A percentile compares a stretch with the other conserved stretches of the same genome.
These are phyloP conservation scores for Salinomyces thailandicus DNA, from an alignment of 2,329 filamentous ascomycete species.

Conservation along the genomic window DNA sequence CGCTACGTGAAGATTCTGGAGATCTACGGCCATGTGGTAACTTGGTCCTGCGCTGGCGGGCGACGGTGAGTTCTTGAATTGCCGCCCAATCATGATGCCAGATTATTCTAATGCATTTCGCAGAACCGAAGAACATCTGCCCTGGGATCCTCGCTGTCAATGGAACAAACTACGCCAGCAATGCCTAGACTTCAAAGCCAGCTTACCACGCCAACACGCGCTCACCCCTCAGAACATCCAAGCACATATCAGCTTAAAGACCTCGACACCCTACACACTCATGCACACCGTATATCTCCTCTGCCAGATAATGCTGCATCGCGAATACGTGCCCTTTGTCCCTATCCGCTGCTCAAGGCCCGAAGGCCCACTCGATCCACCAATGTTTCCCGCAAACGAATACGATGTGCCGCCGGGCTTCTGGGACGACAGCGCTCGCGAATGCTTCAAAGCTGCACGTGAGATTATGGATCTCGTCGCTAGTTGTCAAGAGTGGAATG, in stretches of 20 bases:
- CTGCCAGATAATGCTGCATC: constrained; percentile 57
- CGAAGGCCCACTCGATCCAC: constrained; percentile 49
- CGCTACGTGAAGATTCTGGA: constrained; percentile 45
- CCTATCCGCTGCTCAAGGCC: constrained; percentile 44
- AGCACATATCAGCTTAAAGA: constrained; percentile 54
- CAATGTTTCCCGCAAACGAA: constrained; percentile 41
- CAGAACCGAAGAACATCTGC: constrained; percentile 42
- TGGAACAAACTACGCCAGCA: constrained; percentile 45
- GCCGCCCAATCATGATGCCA: not conserved
- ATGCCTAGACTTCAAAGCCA: constrained; percentile 44
- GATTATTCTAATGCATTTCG: constrained; percentile 12
- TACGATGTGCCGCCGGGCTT: constrained; percentile 43
- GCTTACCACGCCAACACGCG: constrained; percentile 46
- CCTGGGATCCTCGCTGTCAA: constrained; percentile 48
- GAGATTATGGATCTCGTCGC: constrained; percentile 56
- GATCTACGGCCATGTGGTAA: constrained; percentile 46
- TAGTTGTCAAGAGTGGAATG: constrained; percentile 49
- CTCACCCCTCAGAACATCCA: constrained; percentile 53
- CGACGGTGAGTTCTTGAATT: constrained; percentile 34
- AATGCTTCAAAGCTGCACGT: constrained; percentile 52
- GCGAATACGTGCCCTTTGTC: constrained; percentile 58
- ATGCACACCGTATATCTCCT: constrained; percentile 57
- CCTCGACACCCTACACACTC: constrained; percentile 54
- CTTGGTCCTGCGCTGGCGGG: constrained; percentile 49
- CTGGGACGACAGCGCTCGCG: constrained; percentile 52